These are phyloP conservation scores for Jatropha podagrica DNA, from an alignment of 441 rosid species.

Conservation along the genomic window DNA sequence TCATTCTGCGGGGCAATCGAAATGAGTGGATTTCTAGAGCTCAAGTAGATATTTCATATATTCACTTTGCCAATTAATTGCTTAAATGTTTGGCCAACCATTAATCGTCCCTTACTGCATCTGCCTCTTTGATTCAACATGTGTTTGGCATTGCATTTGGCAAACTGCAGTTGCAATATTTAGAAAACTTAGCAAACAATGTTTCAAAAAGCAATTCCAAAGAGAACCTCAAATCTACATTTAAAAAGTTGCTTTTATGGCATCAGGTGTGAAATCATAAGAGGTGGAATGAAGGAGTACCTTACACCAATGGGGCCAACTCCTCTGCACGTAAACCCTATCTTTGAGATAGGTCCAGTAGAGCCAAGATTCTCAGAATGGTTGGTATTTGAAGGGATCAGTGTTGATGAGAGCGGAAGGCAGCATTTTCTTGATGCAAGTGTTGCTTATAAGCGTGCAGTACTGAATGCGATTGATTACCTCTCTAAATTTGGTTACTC, in stretches of 20 bases:
- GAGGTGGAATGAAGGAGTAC: constrained; percentile 89
- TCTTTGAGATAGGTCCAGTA: constrained; percentile 87
- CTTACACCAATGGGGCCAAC: constrained; percentile 98
- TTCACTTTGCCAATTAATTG: not conserved
- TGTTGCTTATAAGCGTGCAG: constrained; percentile 86
- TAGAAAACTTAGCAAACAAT: too few species aligned
- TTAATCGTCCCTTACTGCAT: too few species aligned
- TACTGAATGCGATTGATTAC: constrained; percentile 91
- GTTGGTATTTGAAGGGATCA: constrained; percentile 92
- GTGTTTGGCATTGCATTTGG: not conserved
- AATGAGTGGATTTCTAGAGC: constrained; percentile 95
- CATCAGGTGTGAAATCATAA: constrained; percentile 75
- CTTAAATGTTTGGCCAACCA: too few species aligned
- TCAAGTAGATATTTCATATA: constrained; percentile 49
- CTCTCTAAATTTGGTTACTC: constrained; percentile 85
- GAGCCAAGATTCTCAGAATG: constrained; percentile 97
- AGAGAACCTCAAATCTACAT: too few species aligned
- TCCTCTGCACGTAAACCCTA: constrained; percentile 83
- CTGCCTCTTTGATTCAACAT: not conserved
- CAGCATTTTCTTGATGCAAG: constrained; percentile 89
- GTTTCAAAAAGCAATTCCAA: too few species aligned
- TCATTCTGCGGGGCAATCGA: constrained; percentile 95
- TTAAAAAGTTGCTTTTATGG: not conserved
- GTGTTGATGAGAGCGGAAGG: constrained; percentile 84
- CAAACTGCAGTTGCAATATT: too few species aligned